These are phyloP conservation scores for Rhododendron ovatum DNA, from an alignment of 148 eudicot species.

Conservation along the genomic window DNA sequence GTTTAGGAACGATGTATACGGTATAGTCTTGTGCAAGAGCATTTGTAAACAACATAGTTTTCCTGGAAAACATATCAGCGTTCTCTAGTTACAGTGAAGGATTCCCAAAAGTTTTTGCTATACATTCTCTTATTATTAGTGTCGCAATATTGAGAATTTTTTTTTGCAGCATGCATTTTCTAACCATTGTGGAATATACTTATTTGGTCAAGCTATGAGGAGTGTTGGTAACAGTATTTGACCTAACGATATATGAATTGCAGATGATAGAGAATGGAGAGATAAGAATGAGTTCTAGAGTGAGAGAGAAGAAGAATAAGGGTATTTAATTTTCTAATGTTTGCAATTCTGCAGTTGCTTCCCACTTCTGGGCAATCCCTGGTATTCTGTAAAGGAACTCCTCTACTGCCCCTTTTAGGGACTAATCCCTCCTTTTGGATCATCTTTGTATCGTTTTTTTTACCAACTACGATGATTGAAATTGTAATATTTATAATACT, in stretches of 20 bases:
- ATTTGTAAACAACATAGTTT: not conserved
- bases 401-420: too few species aligned
- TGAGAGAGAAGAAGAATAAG: not conserved
- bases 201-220: not conserved
- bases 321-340: too few species aligned
- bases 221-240: not conserved
- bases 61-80: not conserved
- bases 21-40: not conserved
- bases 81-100: not conserved
- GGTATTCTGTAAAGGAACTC: too few species aligned
- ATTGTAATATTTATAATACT: too few species aligned
- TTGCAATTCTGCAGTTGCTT: too few species aligned
- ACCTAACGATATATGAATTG: not conserved
- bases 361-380: too few species aligned
- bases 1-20: not conserved
- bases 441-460: too few species aligned
- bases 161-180: not conserved
- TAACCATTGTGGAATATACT: not conserved
- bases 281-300: not conserved
- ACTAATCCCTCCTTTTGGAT: too few species aligned
- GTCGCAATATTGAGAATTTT: not conserved
- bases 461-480: too few species aligned
- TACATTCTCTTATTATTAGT: not conserved
- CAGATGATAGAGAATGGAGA: not conserved
- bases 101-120: not conserved